Base-by-base conservation (phyloP, 2,329 filamentous ascomycete species). In the Bipolaris bicolor region DNA sequence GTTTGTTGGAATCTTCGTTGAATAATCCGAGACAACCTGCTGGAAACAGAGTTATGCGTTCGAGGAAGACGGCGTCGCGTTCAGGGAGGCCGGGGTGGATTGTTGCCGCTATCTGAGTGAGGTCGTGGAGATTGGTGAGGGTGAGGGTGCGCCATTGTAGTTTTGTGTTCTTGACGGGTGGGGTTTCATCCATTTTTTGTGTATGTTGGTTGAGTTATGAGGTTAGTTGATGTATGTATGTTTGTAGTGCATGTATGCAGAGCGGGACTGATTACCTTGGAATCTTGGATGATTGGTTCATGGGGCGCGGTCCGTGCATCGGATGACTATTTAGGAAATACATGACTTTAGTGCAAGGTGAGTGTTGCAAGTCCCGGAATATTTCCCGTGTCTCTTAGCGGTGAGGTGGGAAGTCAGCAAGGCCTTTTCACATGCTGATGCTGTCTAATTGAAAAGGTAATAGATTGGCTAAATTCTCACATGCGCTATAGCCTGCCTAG, bases 61-160 rank as follows among this genome's bases (percentile, higher is more conserved):
- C 63, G 18, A 52, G 43, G 22, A 67, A 67, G 18, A 67, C 62
- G 47, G 60, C 37, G 10, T 31, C 10, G 49, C 56, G 50, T 50
- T 67, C 65, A 13, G 58, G 58, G n/a, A 67, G 62, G 22, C 39
- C 56, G 18, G 55, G 49, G 20, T 67, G 65, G 31, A 67, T 49
- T n/a, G n/a, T 47, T 1, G 49, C 22, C 5, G 62, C 58, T 10
- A 65, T 47, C 16, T 24, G 31, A 9, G 61, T 26, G 33, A 65
- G 53, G 36, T n/a, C 31, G 1, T 26, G 2, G 9, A 60, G 54
- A n/a, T 61, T 52, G 33, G 24, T 36, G 1, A 22, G 22, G n/a
- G 59, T 52, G 7, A 64, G 40, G 7, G 15, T 9, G 29, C 57
- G 56, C 61, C 61, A 64, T 34, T 34, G 22, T 26, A 37, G 2